Conservation (phyloP, 2,329 filamentous ascomycete genomes). For the Pseudogymnoascus sp. region DNA sequence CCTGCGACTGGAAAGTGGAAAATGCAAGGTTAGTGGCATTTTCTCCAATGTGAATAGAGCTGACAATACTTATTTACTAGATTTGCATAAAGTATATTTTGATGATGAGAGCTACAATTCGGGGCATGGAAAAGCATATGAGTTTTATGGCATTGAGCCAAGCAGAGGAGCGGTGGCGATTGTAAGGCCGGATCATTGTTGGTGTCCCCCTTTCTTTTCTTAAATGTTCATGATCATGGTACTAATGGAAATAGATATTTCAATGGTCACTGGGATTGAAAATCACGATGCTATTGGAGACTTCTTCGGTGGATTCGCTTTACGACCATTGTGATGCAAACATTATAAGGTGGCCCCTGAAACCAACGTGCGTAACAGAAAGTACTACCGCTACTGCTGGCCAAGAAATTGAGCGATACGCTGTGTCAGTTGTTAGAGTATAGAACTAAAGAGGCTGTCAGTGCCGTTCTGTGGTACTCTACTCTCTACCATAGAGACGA, state of each 20-base stretch:
- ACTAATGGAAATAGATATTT: conserved; percentile 28
- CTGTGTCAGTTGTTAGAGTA: too few species aligned
- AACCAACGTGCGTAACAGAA: not conserved
- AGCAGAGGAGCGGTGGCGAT: conserved; percentile 40
- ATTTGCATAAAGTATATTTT: conserved; percentile 49
- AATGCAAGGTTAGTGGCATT: conserved; percentile 39
- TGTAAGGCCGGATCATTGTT: conserved; percentile 54
- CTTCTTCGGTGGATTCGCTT: conserved; percentile 30
- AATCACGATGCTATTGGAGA: conserved; percentile 27
- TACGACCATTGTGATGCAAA: not conserved
- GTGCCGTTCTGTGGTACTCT: too few species aligned
- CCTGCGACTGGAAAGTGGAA: conserved; percentile 47
- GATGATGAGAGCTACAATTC: conserved; percentile 47
- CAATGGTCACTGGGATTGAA: conserved; percentile 29
- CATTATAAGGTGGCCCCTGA: not conserved
- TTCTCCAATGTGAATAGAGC: not conserved
- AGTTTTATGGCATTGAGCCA: conserved; percentile 44
- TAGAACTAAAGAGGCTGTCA: too few species aligned
- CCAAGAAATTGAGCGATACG: too few species aligned
- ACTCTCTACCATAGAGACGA: too few species aligned
- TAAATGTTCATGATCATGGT: not conserved
- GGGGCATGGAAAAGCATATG: conserved; percentile 49
- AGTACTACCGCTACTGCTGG: not conserved
- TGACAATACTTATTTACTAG: conserved; percentile 27
- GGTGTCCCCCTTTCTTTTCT: conserved; percentile 20